These are phyloP conservation scores for Magnaporthiopsis incrustans DNA, from an alignment of 2,329 filamentous ascomycete species.

Conservation along the genomic window DNA sequence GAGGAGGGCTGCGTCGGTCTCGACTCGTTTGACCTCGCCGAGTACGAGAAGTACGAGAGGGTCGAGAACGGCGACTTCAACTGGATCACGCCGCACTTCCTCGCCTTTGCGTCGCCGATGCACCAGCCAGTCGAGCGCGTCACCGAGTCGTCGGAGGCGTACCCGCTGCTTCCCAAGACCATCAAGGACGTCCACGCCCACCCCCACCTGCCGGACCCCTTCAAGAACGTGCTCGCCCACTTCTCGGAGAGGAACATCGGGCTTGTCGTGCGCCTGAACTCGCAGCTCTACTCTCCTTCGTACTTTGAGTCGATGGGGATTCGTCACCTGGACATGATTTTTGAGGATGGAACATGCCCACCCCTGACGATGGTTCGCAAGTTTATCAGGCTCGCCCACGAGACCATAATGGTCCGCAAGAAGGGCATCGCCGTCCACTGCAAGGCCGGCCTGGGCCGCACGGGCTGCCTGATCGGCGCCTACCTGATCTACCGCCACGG, in stretches of 20 bases:
- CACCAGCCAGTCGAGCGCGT: constrained; percentile 68
- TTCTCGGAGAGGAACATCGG: constrained; percentile 85
- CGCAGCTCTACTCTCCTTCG: constrained; percentile 89
- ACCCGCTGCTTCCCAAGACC: constrained; percentile 65
- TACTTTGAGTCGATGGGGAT: constrained; percentile 95
- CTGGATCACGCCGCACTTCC: constrained; percentile 92
- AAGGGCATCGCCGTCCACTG: constrained; percentile 96
- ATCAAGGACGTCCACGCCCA: constrained; percentile 63
- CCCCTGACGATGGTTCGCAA: constrained; percentile 81
- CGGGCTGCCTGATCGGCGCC: constrained; percentile 91
- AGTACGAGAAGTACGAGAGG: constrained; percentile 92
- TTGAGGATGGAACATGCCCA: constrained; percentile 95
- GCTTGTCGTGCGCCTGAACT: constrained; percentile 90
- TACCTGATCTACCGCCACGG: constrained; percentile 97
- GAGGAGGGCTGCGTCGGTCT: constrained; percentile 87
- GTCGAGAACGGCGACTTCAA: constrained; percentile 99
- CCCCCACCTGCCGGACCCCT: constrained; percentile 69
- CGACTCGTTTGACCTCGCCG: constrained; percentile 90
- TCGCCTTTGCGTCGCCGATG: constrained; percentile 94
- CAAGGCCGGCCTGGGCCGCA: constrained; percentile 93
- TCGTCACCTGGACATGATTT: constrained; percentile 97
- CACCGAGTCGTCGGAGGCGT: constrained; percentile 63
- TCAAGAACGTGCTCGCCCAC: constrained; percentile 92
- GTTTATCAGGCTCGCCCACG: constrained; percentile 90
- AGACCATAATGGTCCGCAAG: constrained; percentile 85